Base-by-base conservation (phyloP, 495 filamentous ascomycete species). In the Lentithecium fluviatile region DNA sequence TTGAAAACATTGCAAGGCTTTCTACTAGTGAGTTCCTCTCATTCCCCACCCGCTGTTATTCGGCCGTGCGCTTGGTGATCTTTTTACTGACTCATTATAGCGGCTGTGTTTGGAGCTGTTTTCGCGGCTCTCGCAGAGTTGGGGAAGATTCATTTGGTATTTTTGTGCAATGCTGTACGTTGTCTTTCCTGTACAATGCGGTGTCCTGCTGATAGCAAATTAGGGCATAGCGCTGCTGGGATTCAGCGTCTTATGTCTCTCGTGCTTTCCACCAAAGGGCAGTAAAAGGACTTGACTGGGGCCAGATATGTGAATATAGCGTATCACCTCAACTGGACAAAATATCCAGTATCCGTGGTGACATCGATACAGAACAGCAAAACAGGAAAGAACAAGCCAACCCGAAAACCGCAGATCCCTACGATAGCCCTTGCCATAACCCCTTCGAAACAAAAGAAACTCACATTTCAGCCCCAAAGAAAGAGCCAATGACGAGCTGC, bases 1-100 rank as follows among this genome's bases (percentile, higher is more conserved):
- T 83, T 10, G 82, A 84, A 70, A 81, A 80, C 45, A 71, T 81
- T 15, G 82, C 78, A 15, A 67, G 76, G 34, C 68, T 84, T 11
- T 52, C 71, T 5, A 84, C 81, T 13, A 65, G 58, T 62, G 43
- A 46, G 58, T 59, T 3, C 21, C 8, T n/a, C 11, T 26, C 40
- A 6, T n/a, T 13, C 40, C 4, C 40, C 15, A 43, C 6, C 15
- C 13, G 4, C 3, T 13, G 40, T 43, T 43, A 43, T 43, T 15
- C 13, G 6, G 40, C 13, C 13, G 40, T 43, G 40, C 15, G 13
- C 6, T n/a, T 43, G 13, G 40, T 15, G 19, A 43, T 6, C 13
- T 6, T 15, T n/a, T n/a, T 6, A 47, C 48, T 60, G 25, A 60
- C 25, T 7, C 23, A 8, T 47, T 55, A 17, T 17, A 11, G 76